phyloP scores from a whole-genome alignment of 345 rosid genomes.

The Physaria fendleri region DNA sequence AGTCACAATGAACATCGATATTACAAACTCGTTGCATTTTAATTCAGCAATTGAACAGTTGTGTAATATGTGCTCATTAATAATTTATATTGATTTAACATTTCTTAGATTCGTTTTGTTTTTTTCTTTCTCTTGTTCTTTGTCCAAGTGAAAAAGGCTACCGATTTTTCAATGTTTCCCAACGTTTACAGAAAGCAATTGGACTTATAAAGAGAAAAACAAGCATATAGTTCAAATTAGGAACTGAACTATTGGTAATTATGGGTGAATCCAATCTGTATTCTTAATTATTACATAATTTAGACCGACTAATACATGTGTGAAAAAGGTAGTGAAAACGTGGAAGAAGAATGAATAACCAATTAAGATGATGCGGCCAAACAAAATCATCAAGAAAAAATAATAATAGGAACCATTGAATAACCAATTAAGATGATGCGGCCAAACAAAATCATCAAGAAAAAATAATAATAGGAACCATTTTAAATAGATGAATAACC shows the following conservation, averaged over 20 bases:
- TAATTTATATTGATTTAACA: not conserved
- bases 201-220: not conserved
- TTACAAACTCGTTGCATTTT: not conserved
- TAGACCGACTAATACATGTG: not conserved
- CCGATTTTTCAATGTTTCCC: too few relatives aligned
- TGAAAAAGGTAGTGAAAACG: constrained; percentile 11
- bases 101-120: not conserved
- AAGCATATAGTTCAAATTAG: not conserved
- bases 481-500: too few relatives aligned
- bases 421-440: too few relatives aligned
- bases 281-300: not conserved
- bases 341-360: constrained; percentile 15
- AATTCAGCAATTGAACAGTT: not conserved
- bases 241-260: not conserved
- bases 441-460: too few relatives aligned
- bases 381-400: not conserved
- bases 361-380: not conserved
- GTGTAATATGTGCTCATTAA: not conserved
- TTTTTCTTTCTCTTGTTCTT: not conserved
- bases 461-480: too few relatives aligned
- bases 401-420: too few relatives aligned
- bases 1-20: not conserved
- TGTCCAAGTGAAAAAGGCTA: not conserved
- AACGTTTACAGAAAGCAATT: not conserved
- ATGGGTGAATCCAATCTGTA: not conserved